A percentile compares a stretch with the other conserved stretches of the same genome.
Conservation (phyloP, 371 early-diverging fungal species). For the Zychaea mexicana region DNA sequence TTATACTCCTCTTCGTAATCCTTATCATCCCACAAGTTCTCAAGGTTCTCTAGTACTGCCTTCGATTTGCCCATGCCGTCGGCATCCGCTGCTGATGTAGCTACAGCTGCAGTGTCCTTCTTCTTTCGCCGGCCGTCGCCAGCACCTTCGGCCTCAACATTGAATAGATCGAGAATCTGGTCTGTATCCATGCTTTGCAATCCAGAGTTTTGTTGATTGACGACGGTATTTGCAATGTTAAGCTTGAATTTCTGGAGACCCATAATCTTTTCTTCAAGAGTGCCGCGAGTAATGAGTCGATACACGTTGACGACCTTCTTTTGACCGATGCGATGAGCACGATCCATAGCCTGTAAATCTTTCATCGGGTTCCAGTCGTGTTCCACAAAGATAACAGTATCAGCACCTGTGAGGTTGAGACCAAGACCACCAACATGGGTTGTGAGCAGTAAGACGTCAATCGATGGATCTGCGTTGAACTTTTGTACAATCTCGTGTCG, state of each 20-base stretch:
- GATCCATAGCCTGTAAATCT: constrained; percentile 97
- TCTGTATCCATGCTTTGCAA: constrained; percentile 93
- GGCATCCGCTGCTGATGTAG: neutral
- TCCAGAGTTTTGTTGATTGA: constrained; percentile 97
- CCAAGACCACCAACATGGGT: constrained; percentile 99
- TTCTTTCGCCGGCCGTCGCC: constrained; percentile 37
- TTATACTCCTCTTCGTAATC: constrained; percentile 94
- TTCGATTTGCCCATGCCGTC: constrained; percentile 57
- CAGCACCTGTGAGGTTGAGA: constrained; percentile 98
- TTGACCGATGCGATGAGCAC: constrained; percentile 97
- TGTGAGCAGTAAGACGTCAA: constrained; percentile 94
- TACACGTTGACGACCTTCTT: constrained; percentile 97
- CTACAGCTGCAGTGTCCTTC: constrained; percentile 27
- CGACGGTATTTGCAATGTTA: constrained; percentile 96
- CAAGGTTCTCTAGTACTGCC: constrained; percentile 84
- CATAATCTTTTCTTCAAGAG: constrained; percentile 97
- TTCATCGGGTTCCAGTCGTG: constrained; percentile 99
- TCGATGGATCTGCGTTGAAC: constrained; percentile 97
- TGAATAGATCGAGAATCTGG: constrained; percentile 93
- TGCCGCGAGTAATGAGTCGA: constrained; percentile 88
- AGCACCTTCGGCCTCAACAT: constrained; percentile 54
- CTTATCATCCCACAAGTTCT: constrained; percentile 90
- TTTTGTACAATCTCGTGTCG: constrained; percentile 91
- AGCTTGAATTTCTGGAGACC: constrained; percentile 99
- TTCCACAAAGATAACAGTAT: constrained; percentile 99